These are phyloP conservation scores for Cryphonectria nitschkei DNA, from an alignment of 2,329 filamentous ascomycete species.

Conservation along the genomic window DNA sequence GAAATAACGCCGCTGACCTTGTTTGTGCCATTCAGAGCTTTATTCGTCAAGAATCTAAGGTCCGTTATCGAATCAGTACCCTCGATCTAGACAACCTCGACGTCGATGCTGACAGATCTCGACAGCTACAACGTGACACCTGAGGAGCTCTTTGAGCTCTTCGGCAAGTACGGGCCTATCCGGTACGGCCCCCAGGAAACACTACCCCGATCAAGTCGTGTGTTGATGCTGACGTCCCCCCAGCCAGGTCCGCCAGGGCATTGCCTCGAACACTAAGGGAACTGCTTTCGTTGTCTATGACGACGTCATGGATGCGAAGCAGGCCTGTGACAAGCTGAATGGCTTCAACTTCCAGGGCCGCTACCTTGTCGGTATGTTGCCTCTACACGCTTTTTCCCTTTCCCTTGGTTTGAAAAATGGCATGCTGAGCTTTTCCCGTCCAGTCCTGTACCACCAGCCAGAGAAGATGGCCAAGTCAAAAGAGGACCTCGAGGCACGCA, in stretches of 20 bases:
- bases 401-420: not conserved
- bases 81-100: conserved; percentile 43
- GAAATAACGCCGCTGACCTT: conserved; percentile 34
- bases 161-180: conserved; percentile 95
- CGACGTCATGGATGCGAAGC: conserved; percentile 98
- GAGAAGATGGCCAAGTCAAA: conserved; percentile 78
- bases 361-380: conserved; percentile 88
- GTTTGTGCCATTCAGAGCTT: conserved; percentile 67
- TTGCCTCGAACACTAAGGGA: conserved; percentile 95
- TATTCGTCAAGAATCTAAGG: conserved; percentile 99
- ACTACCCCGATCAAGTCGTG: not conserved
- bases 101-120: conserved; percentile 33
- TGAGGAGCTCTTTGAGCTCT: conserved; percentile 97
- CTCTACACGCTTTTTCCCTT: not conserved
- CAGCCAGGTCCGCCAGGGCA: conserved; percentile 98
- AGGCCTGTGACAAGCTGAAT: conserved; percentile 99
- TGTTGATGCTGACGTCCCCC: conserved; percentile 33
- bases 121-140: conserved; percentile 96
- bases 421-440: conserved; percentile 19
- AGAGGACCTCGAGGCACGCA: conserved; percentile 90
- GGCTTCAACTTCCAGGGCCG: conserved; percentile 99
- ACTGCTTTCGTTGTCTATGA: conserved; percentile 99
- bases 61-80: conserved; percentile 60
- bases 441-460: conserved; percentile 67
- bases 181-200: conserved; percentile 64